phyloP scores from a whole-genome alignment of 371 early-diverging fungal genomes.

The Coemansia sp. region DNA sequence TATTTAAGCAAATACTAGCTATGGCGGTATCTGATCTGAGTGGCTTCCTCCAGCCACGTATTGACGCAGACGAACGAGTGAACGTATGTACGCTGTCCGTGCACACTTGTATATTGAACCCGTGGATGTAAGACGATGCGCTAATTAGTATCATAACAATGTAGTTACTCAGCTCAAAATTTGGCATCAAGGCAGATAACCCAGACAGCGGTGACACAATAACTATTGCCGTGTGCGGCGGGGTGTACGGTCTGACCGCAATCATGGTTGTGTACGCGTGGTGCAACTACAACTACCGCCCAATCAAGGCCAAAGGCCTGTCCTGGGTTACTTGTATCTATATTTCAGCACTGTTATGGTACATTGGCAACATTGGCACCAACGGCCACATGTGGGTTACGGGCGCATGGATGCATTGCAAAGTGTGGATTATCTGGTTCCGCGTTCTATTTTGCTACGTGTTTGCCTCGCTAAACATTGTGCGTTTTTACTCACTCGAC shows the following conservation, averaged over 20 bases:
- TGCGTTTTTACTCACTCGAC: constrained; percentile 42
- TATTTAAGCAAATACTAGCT: not conserved
- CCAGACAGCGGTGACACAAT: constrained; percentile 12
- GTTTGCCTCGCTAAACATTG: constrained; percentile 27
- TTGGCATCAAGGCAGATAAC: constrained; percentile 1
- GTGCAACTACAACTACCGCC: constrained; percentile 33
- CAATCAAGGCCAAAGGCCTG: constrained; percentile 41
- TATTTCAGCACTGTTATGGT: constrained; percentile 40
- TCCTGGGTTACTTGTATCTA: constrained; percentile 34
- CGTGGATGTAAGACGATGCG: not conserved
- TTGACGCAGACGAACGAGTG: not conserved
- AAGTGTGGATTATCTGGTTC: constrained; percentile 44
- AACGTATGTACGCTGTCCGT: not conserved
- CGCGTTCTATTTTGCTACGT: constrained; percentile 36
- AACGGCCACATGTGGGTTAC: constrained; percentile 30
- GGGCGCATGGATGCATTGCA: constrained; percentile 31
- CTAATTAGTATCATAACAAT: not conserved
- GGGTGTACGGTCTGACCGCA: constrained; percentile 12
- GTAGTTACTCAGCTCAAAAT: not conserved
- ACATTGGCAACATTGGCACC: constrained; percentile 26
- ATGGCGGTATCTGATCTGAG: not conserved
- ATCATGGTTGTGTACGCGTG: constrained; percentile 13
- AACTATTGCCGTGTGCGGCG: not conserved
- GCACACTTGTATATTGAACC: not conserved
- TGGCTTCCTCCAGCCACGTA: not conserved